Evolutionary conservation across 208 protist genomes (phyloP), one percentile per base, ranked within the genome.

Genomic region (Trypanosoma congolense): DNA sequence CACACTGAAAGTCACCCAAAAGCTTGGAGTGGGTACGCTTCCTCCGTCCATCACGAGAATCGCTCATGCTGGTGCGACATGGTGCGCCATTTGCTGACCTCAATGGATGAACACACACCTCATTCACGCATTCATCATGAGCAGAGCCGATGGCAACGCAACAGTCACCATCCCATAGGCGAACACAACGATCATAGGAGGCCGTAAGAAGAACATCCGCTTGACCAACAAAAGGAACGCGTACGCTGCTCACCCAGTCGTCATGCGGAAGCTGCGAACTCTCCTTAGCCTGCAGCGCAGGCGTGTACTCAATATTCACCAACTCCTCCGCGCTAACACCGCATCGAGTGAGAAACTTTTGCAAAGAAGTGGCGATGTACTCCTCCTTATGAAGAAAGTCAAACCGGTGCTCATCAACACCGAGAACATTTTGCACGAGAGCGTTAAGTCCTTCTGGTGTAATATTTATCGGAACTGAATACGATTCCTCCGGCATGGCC

Each of bases 281-380:
- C 49, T 93, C 86, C 52, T 89, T 81, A 0, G 79, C 76, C 61
- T 83, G 73, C 35, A 93, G 56, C 0, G 82, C 73, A 4, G 87
- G 87, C 0, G 80, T 93, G 62, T 93, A 93, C 73, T 93, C 87
- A 40, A 93, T 75, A 52, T 76, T 76, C 10, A 93, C 75, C 31
- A 90, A 54, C 47, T 84, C 80, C 68, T 93, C 87, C 21, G 73
- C 73, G 62, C 81, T 89, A 58, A 91, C 71, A 18, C 70, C 75
- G 45, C 79, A 66, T 22, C 76, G 67, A 48, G 62, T 54, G 25
- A 93, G 63, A 48, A 93, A 93, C 40, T 83, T 82, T 21, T 75
- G 66, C 30, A 93, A 62, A 6, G 80, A 83, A 5, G 78, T 84
- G 21, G 67, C 62, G 35, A 93, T 87, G 67, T 82, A 93, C 70